phyloP scores from a whole-genome alignment of 352 stramenopile species.

The Globisporangium uncinulatum region DNA sequence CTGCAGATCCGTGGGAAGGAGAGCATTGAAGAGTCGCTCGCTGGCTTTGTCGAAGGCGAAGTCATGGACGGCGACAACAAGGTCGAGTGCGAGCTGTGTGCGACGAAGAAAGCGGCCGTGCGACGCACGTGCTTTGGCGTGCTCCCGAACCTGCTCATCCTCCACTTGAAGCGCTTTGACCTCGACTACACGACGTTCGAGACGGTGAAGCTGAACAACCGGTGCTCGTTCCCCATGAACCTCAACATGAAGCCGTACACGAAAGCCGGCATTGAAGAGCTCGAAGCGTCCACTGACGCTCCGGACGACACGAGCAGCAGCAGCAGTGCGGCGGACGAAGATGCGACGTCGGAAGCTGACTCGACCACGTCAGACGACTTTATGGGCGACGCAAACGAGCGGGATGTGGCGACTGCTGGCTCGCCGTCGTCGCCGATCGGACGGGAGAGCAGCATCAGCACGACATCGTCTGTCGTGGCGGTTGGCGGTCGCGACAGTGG shows the following conservation, averaged over 20 bases:
- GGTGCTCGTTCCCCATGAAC: constrained; percentile 96
- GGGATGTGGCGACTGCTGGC: constrained; percentile 8
- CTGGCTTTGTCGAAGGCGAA: constrained; percentile 97
- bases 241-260: constrained; percentile 99
- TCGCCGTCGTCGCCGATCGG: constrained; percentile 24
- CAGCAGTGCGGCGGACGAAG: constrained; percentile 27
- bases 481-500: neutral
- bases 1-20: constrained; percentile 98
- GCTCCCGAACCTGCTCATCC: constrained; percentile 96
- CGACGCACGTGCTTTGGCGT: constrained; percentile 93
- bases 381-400: constrained; percentile 42
- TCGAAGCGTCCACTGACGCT: constrained; percentile 46
- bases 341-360: constrained; percentile 46
- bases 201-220: constrained; percentile 99
- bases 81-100: constrained; percentile 96
- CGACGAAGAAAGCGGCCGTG: constrained; percentile 96
- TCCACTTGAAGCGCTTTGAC: constrained; percentile 99
- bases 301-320: constrained; percentile 27
- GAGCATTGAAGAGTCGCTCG: constrained; percentile 96
- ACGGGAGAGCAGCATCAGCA: constrained; percentile 11
- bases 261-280: constrained; percentile 94
- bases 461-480: constrained; percentile 14
- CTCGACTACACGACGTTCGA: constrained; percentile 99
- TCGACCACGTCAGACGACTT: constrained; percentile 55
- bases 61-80: constrained; percentile 99